Conservation (phyloP, 257 asterid species). For the Ocimum tenuiflorum region DNA sequence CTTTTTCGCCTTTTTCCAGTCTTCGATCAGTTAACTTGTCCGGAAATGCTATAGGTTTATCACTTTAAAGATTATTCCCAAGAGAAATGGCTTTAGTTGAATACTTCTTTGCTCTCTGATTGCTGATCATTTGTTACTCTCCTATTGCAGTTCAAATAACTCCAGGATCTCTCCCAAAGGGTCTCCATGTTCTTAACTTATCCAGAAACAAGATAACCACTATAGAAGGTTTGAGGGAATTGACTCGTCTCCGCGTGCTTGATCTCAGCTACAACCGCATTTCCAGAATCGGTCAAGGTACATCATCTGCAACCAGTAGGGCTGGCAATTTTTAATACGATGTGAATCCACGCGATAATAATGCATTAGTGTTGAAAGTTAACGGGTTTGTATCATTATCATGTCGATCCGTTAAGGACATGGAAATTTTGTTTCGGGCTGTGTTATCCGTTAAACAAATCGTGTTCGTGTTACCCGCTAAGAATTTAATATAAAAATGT, state of each 20-base stretch:
- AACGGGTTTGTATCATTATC: too few relatives aligned
- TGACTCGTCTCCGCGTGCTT: slow-evolving; percentile 64
- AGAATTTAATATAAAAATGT: too few relatives aligned
- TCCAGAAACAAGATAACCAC: slow-evolving; percentile 69
- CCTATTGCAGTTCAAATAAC: slow-evolving; percentile 52
- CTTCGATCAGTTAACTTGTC: slow-evolving; percentile 79
- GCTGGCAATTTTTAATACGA: too few relatives aligned
- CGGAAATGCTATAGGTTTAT: slow-evolving; percentile 58
- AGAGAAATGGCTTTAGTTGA: background rate
- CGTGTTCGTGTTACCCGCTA: too few relatives aligned
- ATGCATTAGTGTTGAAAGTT: too few relatives aligned
- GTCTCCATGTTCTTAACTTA: slow-evolving; percentile 69
- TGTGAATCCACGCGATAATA: too few relatives aligned
- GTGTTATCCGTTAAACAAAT: too few relatives aligned
- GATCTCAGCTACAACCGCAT: slow-evolving; percentile 82
- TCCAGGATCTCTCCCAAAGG: slow-evolving; percentile 73
- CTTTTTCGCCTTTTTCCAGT: slow-evolving; percentile 43
- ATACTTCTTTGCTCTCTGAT: background rate
- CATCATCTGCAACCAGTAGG: background rate
- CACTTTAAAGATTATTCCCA: background rate
- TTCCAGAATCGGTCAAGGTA: slow-evolving; percentile 78
- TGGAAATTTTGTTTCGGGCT: too few relatives aligned
- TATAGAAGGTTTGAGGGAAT: slow-evolving; percentile 73
- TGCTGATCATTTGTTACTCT: background rate
- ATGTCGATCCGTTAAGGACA: too few relatives aligned